These are phyloP conservation scores for Rhodotorula glutinis DNA, from an alignment of 1,284 basidiomycete species.

Conservation along the genomic window DNA sequence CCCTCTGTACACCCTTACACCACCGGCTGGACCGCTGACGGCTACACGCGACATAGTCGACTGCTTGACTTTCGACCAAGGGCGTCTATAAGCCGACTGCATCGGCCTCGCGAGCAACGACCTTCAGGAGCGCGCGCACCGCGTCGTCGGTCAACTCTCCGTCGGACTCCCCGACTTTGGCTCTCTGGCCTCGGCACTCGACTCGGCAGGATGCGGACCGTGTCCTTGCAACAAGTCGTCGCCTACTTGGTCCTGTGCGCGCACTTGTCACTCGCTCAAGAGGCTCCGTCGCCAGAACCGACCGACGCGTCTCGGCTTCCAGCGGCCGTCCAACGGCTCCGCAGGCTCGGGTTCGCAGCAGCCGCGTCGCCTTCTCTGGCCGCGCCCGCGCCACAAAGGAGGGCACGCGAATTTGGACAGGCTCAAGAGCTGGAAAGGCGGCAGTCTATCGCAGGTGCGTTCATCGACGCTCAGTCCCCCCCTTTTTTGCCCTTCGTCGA, in stretches of 20 bases:
- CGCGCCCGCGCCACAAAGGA: not conserved
- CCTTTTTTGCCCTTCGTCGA: too few species aligned
- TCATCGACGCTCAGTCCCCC: not conserved
- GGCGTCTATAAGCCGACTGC: too few species aligned
- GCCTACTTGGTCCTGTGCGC: not conserved
- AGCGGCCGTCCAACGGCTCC: conserved; percentile 5
- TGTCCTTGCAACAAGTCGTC: not conserved
- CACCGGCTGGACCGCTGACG: too few species aligned
- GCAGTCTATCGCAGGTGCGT: not conserved
- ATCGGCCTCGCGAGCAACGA: too few species aligned
- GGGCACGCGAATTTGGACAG: conserved; percentile 2
- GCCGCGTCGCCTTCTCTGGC: not conserved
- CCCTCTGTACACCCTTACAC: too few species aligned
- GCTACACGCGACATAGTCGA: too few species aligned
- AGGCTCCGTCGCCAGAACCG: not conserved
- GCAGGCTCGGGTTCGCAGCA: conserved; percentile 7
- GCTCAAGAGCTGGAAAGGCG: not conserved
- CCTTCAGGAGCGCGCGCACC: too few species aligned
- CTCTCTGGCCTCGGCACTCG: not conserved
- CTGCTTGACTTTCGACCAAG: too few species aligned
- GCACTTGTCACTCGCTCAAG: not conserved
- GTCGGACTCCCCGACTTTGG: not conserved
- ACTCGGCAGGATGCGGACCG: not conserved
- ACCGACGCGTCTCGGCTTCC: not conserved
- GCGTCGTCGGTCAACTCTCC: not conserved